These are phyloP conservation scores for Rhinocladiella similis DNA, from an alignment of 2,329 filamentous ascomycete species.

Conservation along the genomic window DNA sequence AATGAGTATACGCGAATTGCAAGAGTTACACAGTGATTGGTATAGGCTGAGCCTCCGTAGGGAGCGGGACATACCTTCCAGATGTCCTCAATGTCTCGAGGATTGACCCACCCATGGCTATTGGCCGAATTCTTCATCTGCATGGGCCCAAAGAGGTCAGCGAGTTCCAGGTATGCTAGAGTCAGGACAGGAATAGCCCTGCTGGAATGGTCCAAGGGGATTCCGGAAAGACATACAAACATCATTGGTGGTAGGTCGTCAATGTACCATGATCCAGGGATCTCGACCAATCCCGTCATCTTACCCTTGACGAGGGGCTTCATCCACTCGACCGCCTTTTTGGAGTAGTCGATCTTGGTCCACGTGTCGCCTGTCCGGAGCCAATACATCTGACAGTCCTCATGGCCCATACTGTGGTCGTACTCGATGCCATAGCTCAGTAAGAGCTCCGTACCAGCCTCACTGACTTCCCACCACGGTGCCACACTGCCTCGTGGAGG, in stretches of 20 bases:
- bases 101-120: conserved; percentile 59
- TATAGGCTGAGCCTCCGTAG: background rate
- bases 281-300: conserved; percentile 44
- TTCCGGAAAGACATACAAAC: too few relatives aligned
- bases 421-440: conserved; percentile 47
- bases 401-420: conserved; percentile 47
- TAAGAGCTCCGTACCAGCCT: conserved; percentile 59
- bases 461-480: conserved; percentile 73
- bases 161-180: too few relatives aligned
- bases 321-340: conserved; percentile 47
- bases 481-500: conserved; percentile 72
- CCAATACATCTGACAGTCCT: conserved; percentile 48
- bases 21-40: background rate
- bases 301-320: conserved; percentile 50
- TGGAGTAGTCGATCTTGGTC: conserved; percentile 47
- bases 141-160: too few relatives aligned
- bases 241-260: conserved; percentile 43
- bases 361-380: conserved; percentile 44
- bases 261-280: conserved; percentile 47
- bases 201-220: too few relatives aligned
- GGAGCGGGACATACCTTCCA: conserved; percentile 32
- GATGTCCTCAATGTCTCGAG: conserved; percentile 59
- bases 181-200: too few relatives aligned
- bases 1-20: background rate
- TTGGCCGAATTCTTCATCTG: conserved; percentile 48